phyloP scores from a whole-genome alignment of 495 filamentous ascomycete species.

The Penicillium daleae region DNA sequence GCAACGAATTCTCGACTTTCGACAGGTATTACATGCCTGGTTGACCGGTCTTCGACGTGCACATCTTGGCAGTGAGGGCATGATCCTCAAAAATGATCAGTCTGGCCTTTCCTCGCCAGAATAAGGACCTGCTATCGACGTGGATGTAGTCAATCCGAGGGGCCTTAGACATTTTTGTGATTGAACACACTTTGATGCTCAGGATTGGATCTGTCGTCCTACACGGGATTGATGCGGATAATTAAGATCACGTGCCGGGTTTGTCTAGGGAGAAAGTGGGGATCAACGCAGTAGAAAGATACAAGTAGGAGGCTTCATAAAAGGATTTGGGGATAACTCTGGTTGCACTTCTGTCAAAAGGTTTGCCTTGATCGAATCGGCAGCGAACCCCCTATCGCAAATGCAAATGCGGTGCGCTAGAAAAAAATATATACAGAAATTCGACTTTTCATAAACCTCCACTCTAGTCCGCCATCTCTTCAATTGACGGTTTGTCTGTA shows the following conservation, averaged over 20 bases:
- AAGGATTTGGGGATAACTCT: too few relatives aligned
- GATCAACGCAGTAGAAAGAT: too few relatives aligned
- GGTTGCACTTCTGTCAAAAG: too few relatives aligned
- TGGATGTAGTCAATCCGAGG: too few relatives aligned
- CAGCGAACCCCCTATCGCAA: background rate
- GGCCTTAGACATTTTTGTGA: too few relatives aligned
- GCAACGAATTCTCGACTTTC: background rate
- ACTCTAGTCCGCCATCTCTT: slow-evolving; percentile 42
- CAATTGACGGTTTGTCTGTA: slow-evolving; percentile 45
- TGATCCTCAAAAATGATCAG: background rate
- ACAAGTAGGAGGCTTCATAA: too few relatives aligned
- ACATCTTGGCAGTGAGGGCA: background rate
- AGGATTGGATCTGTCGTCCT: too few relatives aligned
- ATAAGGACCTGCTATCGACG: too few relatives aligned
- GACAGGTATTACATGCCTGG: background rate
- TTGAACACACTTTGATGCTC: too few relatives aligned
- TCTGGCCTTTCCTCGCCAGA: background rate
- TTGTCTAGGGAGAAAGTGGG: too few relatives aligned
- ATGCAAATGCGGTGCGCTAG: slow-evolving; percentile 6
- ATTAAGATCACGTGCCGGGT: too few relatives aligned
- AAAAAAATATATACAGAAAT: background rate
- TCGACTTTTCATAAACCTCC: background rate
- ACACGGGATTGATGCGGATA: too few relatives aligned
- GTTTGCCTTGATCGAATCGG: background rate
- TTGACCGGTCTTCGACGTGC: background rate